Base-by-base conservation (phyloP, 2,329 filamentous ascomycete species). In the Alternaria alternata region DNA sequence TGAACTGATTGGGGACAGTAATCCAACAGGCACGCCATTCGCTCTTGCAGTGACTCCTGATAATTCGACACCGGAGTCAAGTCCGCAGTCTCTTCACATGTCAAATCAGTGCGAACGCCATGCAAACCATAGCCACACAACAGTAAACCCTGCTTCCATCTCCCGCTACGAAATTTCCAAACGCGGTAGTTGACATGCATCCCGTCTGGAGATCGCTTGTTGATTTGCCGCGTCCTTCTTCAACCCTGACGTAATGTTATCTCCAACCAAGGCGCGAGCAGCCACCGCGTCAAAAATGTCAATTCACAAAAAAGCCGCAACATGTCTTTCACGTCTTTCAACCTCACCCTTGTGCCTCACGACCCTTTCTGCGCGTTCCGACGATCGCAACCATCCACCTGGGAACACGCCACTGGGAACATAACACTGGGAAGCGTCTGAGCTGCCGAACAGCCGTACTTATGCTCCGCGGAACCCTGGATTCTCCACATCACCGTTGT, bases 401-500 rank as follows among this genome's bases (percentile, higher is more conserved):
- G 38, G 30, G 20, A 36, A 36, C 14, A 36, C 6, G 24, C 9
- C 22, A 7, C 38, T 8, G 38, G 30, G 20, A 36, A 36, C 36
- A 36, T 18, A 30, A n/a, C 22, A 14, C 36, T 18, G 28, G 16
- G 34, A 32, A 44, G 32, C 16, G 16, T n/a, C 24, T 41, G 36
- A 32, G 22, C 32, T 41, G 39, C 49, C 32, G 42, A 39, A 32
- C 30, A 47, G 26, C 49, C 42, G 42, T 36, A 49, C 22, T 32
- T 26, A 51, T 34, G 51, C 53, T 62, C 61, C 66, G 65, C 64
- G 44, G 58, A 48, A 36, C 52, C 64, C 63, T 54, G 55, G 54
- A 49, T 34, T 62, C 68, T 65, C 71, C 70, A 71, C 67, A 57
- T 26, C 51, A 59, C 66, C 59, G 52, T 69, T 51, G 56, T 59